Percentiles rank a stretch among this genome's conserved stretches.
phyloP scores from a whole-genome alignment of 2,329 filamentous ascomycete species.

The Xylariaceae sp. region DNA sequence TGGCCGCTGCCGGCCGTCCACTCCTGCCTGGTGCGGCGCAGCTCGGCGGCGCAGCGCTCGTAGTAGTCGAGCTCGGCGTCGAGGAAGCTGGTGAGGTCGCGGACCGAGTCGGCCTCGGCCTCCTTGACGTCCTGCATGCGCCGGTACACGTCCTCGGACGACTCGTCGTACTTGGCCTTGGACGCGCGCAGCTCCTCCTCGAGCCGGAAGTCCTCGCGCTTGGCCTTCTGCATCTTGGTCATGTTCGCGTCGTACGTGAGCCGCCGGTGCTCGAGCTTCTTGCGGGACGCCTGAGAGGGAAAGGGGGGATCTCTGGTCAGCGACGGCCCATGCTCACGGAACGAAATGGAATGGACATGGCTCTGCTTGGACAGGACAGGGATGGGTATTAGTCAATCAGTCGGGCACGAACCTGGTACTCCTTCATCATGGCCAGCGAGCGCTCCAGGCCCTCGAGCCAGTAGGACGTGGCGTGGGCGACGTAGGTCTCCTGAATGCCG shows the following conservation, averaged over 20 bases:
- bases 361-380: too few relatives aligned
- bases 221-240: conserved; percentile 85
- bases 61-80: conserved; percentile 88
- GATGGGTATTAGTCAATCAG: too few relatives aligned
- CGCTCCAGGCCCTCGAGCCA: conserved; percentile 92
- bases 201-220: conserved; percentile 85
- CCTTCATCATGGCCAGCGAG: conserved; percentile 90
- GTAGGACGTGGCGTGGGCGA: conserved; percentile 65
- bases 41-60: conserved; percentile 80
- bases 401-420: conserved; percentile 72
- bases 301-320: too few relatives aligned
- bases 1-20: conserved; percentile 29
- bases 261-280: conserved; percentile 86
- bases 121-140: conserved; percentile 97
- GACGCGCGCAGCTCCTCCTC: conserved; percentile 88
- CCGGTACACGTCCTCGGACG: conserved; percentile 81
- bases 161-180: conserved; percentile 94
- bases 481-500: conserved; percentile 76
- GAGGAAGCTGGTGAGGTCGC: conserved; percentile 72
- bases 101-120: conserved; percentile 73
- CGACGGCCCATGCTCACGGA: too few relatives aligned
- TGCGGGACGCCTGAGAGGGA: conserved; percentile 69
- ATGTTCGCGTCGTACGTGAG: conserved; percentile 87
- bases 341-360: too few relatives aligned
- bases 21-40: conserved; percentile 47